A percentile compares a stretch with the other conserved stretches of the same genome.
Conservation (phyloP, 306 rosid species). For the Cucurbita ficifolia region DNA sequence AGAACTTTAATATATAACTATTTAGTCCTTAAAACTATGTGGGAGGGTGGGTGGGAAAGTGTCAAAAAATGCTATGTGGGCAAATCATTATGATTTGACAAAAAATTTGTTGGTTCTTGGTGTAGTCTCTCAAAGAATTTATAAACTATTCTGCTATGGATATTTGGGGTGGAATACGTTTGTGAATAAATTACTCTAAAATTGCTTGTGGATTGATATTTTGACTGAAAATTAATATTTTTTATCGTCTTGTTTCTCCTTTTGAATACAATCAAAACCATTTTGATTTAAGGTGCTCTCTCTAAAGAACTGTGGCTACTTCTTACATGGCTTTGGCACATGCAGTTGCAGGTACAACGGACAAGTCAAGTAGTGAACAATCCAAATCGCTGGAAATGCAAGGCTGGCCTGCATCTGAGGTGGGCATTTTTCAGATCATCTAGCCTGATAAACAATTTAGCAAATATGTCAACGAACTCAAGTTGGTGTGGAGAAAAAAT, state of each 20-base stretch:
- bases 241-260: neutral
- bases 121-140: neutral
- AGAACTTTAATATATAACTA: constrained; percentile 5
- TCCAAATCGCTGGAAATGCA: constrained; percentile 27
- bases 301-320: neutral
- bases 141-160: neutral
- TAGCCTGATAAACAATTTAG: neutral
- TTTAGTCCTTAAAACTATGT: too few relatives aligned
- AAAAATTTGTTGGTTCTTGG: neutral
- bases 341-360: constrained; percentile 37
- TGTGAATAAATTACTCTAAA: neutral
- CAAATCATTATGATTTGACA: neutral
- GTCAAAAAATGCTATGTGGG: neutral
- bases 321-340: constrained; percentile 6
- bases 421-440: constrained; percentile 17
- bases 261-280: neutral
- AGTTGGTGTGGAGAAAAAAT: neutral
- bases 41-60: too few relatives aligned
- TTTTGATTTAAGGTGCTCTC: neutral
- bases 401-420: constrained; percentile 39
- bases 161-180: neutral
- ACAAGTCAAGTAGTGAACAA: constrained; percentile 30
- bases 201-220: neutral
- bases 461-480: neutral
- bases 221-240: neutral